Base-by-base conservation (phyloP, 1,284 basidiomycete genomes). In the Melampsora larici-populina region DNA sequence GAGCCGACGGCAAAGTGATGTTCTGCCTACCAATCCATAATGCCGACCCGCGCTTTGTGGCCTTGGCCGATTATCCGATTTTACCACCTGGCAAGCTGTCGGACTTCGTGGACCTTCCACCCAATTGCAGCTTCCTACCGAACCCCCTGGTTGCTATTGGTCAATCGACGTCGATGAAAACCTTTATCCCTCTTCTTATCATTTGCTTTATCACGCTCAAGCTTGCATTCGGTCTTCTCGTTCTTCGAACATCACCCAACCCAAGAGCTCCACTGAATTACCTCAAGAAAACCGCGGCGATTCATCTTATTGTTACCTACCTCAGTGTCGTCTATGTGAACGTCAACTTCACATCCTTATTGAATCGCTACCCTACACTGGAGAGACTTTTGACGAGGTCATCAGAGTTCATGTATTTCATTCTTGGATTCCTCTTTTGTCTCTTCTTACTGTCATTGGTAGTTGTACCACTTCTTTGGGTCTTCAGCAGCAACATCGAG, bases 131-230 rank as follows among this genome's bases (percentile, higher is more conserved):
- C 24, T 76, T 76, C 40, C 55, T 76, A 13, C 66, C 73, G 18
- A 65, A 29, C 15, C n/a, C 68, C 2, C 62, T 78, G 46, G 67
- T 70, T 7, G 46, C 18, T 15, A 63, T 78, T 26, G 75, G 58
- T 11, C 66, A 70, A 70, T 78, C 67, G n/a, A 51, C 68, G 70
- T 63, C 68, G 0, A 33, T 65, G 2, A 40, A 51, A 24, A 58
- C 51, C 2, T 40, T 70, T 9, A 65, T 78, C 33, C 75, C 75
- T 1, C n/a, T 78, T n/a, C 33, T 70, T 29, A 63, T 78, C 21
- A 58, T 67, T 7, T 70, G 75, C 29, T 43, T 60, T 15, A 78
- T 78, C 31, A 78, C 75, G 29, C 75, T 78, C 58, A 78, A 78
- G 33, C 48, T 78, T 21, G 49, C 75, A 18, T 70, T 78, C 51